Conservation (phyloP, 371 early-diverging fungal genomes). For the Aphelidium insulamus region DNA sequence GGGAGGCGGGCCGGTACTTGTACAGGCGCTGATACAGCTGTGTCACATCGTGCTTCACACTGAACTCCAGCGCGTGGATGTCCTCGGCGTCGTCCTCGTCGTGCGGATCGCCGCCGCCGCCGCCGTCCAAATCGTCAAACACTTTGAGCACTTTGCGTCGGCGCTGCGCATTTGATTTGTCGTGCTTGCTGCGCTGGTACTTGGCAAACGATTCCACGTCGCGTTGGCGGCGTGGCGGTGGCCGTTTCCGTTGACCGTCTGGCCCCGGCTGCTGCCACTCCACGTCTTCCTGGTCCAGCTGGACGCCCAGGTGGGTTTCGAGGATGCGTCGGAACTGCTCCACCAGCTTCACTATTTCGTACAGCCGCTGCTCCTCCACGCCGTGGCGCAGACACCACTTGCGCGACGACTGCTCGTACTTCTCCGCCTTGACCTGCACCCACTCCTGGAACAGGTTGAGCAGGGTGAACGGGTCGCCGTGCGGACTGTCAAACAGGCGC, state of each 20-base stretch:
- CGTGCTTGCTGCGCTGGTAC: not conserved
- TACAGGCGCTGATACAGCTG: constrained; percentile 11
- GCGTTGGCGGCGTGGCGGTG: constrained; percentile 13
- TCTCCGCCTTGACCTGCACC: constrained; percentile 24
- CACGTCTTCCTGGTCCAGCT: not conserved
- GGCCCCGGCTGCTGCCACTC: constrained; percentile 1
- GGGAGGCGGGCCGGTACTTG: constrained; percentile 12
- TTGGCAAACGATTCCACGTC: not conserved
- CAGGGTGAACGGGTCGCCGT: constrained; percentile 41
- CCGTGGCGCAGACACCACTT: constrained; percentile 37
- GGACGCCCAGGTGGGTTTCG: not conserved
- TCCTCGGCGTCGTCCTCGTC: constrained; percentile 5
- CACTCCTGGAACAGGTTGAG: constrained; percentile 35
- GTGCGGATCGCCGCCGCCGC: not conserved
- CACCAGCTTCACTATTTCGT: constrained; percentile 24
- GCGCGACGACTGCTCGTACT: constrained; percentile 22
- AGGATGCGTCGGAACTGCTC: constrained; percentile 13
- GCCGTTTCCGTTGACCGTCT: constrained; percentile 20
- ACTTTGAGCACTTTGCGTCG: constrained; percentile 1
- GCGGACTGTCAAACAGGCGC: constrained; percentile 19
- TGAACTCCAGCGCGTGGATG: constrained; percentile 37
- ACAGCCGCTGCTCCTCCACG: constrained; percentile 39
- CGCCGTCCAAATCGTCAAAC: too few species aligned
- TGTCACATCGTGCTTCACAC: constrained; percentile 23
- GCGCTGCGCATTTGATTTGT: too few species aligned